phyloP scores from a whole-genome alignment of 2,329 filamentous ascomycete species.

The Fusarium luffae region DNA sequence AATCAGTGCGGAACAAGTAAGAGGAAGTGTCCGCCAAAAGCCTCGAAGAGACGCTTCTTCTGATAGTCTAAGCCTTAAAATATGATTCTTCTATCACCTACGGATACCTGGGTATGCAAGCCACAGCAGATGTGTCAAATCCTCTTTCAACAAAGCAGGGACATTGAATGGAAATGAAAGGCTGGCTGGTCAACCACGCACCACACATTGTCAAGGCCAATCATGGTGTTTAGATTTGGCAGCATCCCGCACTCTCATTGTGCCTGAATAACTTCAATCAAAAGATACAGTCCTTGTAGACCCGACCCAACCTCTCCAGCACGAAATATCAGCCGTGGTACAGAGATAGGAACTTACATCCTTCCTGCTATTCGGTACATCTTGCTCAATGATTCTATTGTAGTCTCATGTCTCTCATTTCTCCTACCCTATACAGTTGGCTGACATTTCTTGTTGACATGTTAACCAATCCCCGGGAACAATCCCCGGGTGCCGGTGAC shows the following conservation, averaged over 20 bases:
- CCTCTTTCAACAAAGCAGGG: neutral
- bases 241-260: neutral
- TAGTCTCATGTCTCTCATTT: neutral
- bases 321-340: neutral
- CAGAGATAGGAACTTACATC: neutral
- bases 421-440: slow-evolving; percentile 26
- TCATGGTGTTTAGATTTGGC: neutral
- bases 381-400: neutral
- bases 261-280: neutral
- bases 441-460: neutral
- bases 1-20: slow-evolving; percentile 95
- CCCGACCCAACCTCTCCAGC: neutral
- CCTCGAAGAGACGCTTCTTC: slow-evolving; percentile 86
- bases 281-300: neutral
- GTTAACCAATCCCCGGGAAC: slow-evolving; percentile 28
- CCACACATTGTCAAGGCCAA: no score
- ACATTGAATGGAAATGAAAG: no score
- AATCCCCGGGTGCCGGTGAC: slow-evolving; percentile 34
- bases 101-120: neutral
- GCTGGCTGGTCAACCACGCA: neutral
- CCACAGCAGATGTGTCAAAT: neutral
- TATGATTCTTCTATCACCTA: neutral
- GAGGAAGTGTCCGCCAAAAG: slow-evolving; percentile 87
- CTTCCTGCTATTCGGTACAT: neutral
- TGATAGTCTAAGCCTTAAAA: slow-evolving; percentile 57